Conservation (phyloP, 2,329 filamentous ascomycete genomes). For the Colletotrichum abscissum region DNA sequence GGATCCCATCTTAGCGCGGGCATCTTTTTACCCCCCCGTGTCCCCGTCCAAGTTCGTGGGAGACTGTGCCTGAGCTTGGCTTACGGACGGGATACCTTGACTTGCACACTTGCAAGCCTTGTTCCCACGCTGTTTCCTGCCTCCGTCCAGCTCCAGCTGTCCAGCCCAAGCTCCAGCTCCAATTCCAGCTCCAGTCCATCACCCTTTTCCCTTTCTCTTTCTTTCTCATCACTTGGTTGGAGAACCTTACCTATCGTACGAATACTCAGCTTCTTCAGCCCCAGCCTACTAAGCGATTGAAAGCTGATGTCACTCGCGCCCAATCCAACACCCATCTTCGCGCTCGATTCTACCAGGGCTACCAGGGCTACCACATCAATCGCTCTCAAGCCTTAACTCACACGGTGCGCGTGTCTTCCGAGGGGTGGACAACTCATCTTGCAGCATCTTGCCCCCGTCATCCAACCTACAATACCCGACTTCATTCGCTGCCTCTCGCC, state of each 20-base stretch:
- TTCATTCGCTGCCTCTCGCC: slow-evolving; percentile 27
- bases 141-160: slow-evolving; percentile 11
- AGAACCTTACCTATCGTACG: neutral
- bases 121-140: neutral
- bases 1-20: slow-evolving; percentile 4
- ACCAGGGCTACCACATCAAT: neutral
- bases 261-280: slow-evolving; percentile 11
- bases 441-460: slow-evolving; percentile 31
- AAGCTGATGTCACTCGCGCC: slow-evolving; percentile 26
- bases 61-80: slow-evolving; percentile 14
- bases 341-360: neutral
- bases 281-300: slow-evolving; percentile 11
- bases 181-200: neutral
- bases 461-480: slow-evolving; percentile 8
- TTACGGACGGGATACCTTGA: neutral
- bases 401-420: slow-evolving; percentile 28
- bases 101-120: neutral
- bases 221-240: neutral
- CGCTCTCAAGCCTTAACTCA: neutral
- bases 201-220: neutral
- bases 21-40: slow-evolving; percentile 16
- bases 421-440: slow-evolving; percentile 38
- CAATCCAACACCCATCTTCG: slow-evolving; percentile 5
- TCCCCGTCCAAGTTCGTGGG: slow-evolving; percentile 15
- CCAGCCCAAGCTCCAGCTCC: slow-evolving; percentile 9